Conservation (phyloP, 192 early-diverging fungal species). For the Fimicolochytrium jonesii region DNA sequence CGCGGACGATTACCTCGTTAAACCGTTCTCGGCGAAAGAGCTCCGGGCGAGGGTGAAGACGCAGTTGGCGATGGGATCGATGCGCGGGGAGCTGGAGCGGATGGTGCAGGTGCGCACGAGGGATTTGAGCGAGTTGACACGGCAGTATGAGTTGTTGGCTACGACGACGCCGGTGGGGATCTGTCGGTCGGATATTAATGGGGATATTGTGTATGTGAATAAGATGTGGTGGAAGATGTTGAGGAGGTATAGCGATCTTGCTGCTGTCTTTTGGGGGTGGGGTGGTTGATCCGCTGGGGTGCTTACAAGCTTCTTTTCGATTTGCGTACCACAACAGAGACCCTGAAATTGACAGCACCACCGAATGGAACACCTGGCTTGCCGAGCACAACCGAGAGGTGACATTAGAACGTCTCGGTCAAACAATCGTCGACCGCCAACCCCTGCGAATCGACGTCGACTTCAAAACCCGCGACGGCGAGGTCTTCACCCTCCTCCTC, state of each 20-base stretch:
- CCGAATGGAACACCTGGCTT: background rate
- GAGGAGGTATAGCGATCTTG: background rate
- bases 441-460: background rate
- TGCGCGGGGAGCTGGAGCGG: background rate
- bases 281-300: too few species aligned
- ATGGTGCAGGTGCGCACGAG: background rate
- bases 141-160: background rate
- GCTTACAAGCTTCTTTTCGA: too few species aligned
- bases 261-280: background rate
- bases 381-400: background rate
- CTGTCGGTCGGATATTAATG: background rate
- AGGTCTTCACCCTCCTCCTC: background rate
- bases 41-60: background rate
- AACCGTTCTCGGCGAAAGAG: too few species aligned
- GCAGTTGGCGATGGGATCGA: background rate
- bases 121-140: background rate
- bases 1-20: slow-evolving; percentile 7
- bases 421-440: background rate
- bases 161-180: background rate
- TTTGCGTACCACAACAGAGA: too few species aligned
- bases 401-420: background rate
- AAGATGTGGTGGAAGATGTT: background rate
- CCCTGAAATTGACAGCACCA: too few species aligned
- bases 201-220: background rate
- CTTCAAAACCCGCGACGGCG: background rate